phyloP scores from a whole-genome alignment of 331 rosid species.

The Arachis monticola region DNA sequence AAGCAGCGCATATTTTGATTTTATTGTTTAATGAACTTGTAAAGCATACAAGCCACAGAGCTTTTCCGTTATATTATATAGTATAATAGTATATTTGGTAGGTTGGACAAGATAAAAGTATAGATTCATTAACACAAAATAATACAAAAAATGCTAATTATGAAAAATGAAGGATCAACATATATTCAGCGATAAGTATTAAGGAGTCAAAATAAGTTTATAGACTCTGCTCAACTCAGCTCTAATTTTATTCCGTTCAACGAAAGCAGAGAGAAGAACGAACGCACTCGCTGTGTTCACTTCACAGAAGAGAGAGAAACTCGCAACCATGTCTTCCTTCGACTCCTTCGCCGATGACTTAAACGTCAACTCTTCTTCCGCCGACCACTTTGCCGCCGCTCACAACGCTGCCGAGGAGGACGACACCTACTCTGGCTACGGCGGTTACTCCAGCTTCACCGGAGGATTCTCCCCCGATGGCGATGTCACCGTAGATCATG shows the following conservation, averaged over 20 bases:
- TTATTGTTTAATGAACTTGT: too few species aligned
- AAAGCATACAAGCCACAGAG: too few species aligned
- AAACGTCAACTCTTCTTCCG: slow-evolving; percentile 56
- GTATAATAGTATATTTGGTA: too few species aligned
- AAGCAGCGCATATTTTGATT: too few species aligned
- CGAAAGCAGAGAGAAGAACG: slow-evolving; percentile 11
- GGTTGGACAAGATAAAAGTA: too few species aligned
- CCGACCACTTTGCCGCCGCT: slow-evolving; percentile 49
- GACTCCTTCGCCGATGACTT: slow-evolving; percentile 75
- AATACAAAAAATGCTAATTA: too few species aligned
- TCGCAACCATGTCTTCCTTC: slow-evolving; percentile 73
- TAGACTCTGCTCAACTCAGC: not conserved
- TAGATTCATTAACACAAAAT: too few species aligned
- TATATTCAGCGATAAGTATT: slow-evolving; percentile 40
- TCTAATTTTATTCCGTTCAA: slow-evolving; percentile 19
- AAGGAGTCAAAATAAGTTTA: slow-evolving; percentile 32
- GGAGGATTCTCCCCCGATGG: slow-evolving; percentile 61
- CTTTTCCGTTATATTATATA: too few species aligned
- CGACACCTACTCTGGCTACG: slow-evolving; percentile 57
- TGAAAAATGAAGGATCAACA: too few species aligned
- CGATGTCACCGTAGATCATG: slow-evolving; percentile 66
- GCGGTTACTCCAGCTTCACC: slow-evolving; percentile 56
- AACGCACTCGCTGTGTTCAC: slow-evolving; percentile 4
- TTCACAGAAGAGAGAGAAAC: slow-evolving; percentile 37
- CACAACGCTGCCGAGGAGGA: slow-evolving; percentile 53